Percentiles rank a stretch among this genome's conserved stretches.
These are phyloP conservation scores for Hypoxylon fragiforme DNA, from an alignment of 495 filamentous ascomycete genomes.

Conservation along the genomic window DNA sequence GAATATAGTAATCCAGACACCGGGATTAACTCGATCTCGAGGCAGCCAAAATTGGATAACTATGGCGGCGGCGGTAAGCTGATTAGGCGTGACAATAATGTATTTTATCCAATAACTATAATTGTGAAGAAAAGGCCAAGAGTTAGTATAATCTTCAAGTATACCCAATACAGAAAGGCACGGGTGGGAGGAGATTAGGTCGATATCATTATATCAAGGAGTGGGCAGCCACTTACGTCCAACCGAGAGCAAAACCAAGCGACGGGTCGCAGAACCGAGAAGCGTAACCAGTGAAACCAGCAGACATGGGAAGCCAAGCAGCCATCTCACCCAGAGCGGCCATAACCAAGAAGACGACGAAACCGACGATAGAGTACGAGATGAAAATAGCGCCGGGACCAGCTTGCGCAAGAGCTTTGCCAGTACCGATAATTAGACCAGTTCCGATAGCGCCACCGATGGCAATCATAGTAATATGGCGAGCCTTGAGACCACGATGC, in stretches of 20 bases:
- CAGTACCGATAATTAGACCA: conserved; percentile 59
- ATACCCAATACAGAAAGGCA: no score
- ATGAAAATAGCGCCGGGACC: conserved; percentile 75
- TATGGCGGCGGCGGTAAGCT: conserved; percentile 73
- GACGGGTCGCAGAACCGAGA: conserved; percentile 77
- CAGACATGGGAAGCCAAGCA: conserved; percentile 67
- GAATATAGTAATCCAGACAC: conserved; percentile 74
- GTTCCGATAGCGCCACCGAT: conserved; percentile 85
- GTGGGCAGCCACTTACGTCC: conserved; percentile 60
- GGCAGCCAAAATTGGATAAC: conserved; percentile 73
- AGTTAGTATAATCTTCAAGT: background rate
- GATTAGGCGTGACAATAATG: conserved; percentile 76
- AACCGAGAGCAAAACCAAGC: conserved; percentile 78
- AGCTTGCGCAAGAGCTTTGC: conserved; percentile 62
- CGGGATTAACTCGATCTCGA: conserved; percentile 64
- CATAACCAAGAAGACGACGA: conserved; percentile 53
- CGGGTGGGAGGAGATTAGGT: no score
- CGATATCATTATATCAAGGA: no score
- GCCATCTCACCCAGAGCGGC: conserved; percentile 61
- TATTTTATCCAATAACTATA: conserved; percentile 65
- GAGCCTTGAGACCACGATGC: conserved; percentile 64
- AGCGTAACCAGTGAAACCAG: conserved; percentile 66
- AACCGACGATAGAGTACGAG: conserved; percentile 58
- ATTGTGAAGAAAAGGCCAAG: background rate
- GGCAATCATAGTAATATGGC: conserved; percentile 80